Evolutionary conservation across 495 filamentous ascomycete genomes (phyloP).

Genomic region (Lepraria neglecta): DNA sequence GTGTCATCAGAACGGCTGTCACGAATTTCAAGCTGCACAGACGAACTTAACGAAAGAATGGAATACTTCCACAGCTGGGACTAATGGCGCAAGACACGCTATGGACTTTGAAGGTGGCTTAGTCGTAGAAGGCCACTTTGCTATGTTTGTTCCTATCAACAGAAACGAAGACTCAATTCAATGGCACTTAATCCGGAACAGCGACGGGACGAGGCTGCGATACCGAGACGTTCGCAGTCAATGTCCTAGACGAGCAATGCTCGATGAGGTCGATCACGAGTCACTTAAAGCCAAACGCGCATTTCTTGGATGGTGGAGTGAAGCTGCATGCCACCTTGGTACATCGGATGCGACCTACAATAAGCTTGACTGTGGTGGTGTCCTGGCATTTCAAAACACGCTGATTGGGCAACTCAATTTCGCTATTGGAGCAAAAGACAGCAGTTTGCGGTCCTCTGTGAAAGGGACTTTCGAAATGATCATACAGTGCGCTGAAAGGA

Average conservation of each 20-base stretch:
- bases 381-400: conserved; percentile 24
- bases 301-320: conserved; percentile 28
- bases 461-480: conserved; percentile 23
- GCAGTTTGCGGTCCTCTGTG: conserved; percentile 19
- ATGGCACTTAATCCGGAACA: conserved; percentile 26
- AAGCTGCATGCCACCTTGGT: conserved; percentile 16
- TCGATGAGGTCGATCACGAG: conserved; percentile 17
- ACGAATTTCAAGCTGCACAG: no score
- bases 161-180: conserved; percentile 23
- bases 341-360: conserved; percentile 18
- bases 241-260: background rate
- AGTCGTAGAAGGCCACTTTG: conserved; percentile 29
- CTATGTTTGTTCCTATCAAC: conserved; percentile 25
- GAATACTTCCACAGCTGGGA: no score
- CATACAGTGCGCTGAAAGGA: conserved; percentile 22
- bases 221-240: conserved; percentile 20
- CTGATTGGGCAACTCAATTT: conserved; percentile 20
- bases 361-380: conserved; percentile 18
- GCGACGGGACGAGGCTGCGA: conserved; percentile 11
- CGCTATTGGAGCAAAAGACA: conserved; percentile 27
- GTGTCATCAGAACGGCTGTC: no score
- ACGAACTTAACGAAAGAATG: no score
- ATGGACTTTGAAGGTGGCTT: conserved; percentile 26
- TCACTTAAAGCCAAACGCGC: conserved; percentile 21
- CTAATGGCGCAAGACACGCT: conserved; percentile 13